phyloP scores from a whole-genome alignment of 202 grass and related monocot species.

The Setaria italica region DNA sequence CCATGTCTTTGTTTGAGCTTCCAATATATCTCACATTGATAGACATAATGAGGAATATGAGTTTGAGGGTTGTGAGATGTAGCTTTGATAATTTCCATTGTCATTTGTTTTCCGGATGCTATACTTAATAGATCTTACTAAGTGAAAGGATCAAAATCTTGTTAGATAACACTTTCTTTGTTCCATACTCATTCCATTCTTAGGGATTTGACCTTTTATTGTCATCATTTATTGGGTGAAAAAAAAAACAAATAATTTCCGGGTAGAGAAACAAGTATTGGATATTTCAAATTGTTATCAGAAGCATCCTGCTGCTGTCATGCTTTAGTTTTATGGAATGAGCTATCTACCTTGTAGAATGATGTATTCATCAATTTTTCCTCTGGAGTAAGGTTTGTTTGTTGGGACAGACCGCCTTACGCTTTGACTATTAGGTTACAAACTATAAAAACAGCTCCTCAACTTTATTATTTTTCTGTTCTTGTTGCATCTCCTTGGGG shows the following conservation, averaged over 20 bases:
- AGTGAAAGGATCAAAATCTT: background rate
- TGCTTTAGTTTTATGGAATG: conserved; percentile 13
- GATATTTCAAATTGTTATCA: conserved; percentile 18
- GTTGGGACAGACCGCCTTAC: background rate
- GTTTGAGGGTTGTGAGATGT: background rate
- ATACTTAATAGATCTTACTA: background rate
- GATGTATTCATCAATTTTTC: conserved; percentile 21
- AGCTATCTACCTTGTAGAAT: background rate
- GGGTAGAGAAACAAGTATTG: background rate
- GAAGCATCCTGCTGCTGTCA: background rate
- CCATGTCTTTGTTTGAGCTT: background rate
- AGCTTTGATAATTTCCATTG: conserved; percentile 29
- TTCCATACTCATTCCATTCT: background rate
- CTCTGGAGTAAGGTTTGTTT: conserved; percentile 11
- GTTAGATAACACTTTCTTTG: background rate
- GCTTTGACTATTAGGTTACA: background rate
- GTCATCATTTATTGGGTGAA: background rate
- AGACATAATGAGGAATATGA: conserved; percentile 11
- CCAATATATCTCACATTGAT: conserved; percentile 2
- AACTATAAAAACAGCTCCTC: background rate
- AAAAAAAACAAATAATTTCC: background rate
- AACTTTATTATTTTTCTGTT: background rate
- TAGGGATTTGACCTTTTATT: conserved; percentile 6
- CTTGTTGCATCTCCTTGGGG: background rate
- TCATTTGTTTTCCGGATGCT: conserved; percentile 17